Evolutionary conservation across 768 basidiomycete species (phyloP).

Genomic region (Pleurotus salmoneostramineus): DNA sequence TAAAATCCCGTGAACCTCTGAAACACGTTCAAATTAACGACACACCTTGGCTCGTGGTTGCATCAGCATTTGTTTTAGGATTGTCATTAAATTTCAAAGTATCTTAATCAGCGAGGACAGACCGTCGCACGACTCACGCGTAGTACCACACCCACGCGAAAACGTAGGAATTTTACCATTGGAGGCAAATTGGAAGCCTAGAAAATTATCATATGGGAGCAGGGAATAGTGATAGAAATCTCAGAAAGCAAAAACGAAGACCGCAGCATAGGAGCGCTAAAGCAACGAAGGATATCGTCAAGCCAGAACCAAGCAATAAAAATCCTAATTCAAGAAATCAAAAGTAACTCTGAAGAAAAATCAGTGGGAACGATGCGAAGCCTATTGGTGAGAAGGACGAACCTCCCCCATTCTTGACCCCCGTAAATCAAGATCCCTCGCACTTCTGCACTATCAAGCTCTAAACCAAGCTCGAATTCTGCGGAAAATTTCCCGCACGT

Average conservation of each 20-base stretch:
- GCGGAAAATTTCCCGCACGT: not conserved
- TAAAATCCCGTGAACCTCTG: not conserved
- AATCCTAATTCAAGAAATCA: slow-evolving; percentile 37
- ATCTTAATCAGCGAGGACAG: not conserved
- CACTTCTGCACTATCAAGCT: slow-evolving; percentile 84
- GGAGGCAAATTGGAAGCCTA: not conserved
- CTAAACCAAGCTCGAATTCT: slow-evolving; percentile 85
- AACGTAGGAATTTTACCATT: not conserved
- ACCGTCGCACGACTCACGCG: not conserved
- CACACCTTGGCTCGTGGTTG: slow-evolving; percentile 1
- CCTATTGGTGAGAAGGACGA: slow-evolving; percentile 24
- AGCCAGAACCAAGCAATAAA: too few species aligned
- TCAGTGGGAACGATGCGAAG: slow-evolving; percentile 11
- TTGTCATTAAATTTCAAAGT: slow-evolving; percentile 1
- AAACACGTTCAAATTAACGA: not conserved
- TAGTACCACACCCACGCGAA: not conserved
- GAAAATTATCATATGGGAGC: not conserved
- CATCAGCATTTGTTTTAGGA: slow-evolving; percentile 3
- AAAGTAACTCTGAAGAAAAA: slow-evolving; percentile 36
- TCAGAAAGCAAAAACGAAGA: too few species aligned
- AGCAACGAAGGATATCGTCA: too few species aligned
- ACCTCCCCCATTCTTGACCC: slow-evolving; percentile 79
- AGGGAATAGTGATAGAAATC: too few species aligned
- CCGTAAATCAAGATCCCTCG: slow-evolving; percentile 75
- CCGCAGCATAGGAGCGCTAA: too few species aligned